Percentiles rank a stretch among this genome's conserved stretches.
phyloP scores from a whole-genome alignment of 805 yeast species.

The Candida peoriensis region DNA sequence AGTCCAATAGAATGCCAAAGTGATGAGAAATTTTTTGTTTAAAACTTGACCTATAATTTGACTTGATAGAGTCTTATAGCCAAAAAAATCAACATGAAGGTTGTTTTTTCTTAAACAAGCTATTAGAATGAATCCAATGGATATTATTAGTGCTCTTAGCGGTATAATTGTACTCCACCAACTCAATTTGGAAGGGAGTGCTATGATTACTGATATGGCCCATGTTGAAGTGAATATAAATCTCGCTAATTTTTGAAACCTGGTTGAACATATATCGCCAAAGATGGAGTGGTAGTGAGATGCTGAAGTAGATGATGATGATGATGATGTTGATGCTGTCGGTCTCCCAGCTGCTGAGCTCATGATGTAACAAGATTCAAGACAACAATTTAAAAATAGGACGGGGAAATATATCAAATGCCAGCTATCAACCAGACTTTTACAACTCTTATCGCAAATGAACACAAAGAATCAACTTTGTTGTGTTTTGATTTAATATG shows the following conservation, averaged over 20 bases:
- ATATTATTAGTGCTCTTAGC: constrained; percentile 24
- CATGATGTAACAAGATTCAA: no score
- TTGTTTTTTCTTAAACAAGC: constrained; percentile 36
- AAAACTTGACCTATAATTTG: constrained; percentile 23
- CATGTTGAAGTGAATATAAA: constrained; percentile 28
- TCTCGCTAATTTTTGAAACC: constrained; percentile 35
- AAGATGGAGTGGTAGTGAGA: constrained; percentile 34
- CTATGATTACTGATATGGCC: constrained; percentile 21
- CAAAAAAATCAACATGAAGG: constrained; percentile 32
- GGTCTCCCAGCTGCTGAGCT: no score
- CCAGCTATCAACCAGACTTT: no score
- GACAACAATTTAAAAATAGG: no score
- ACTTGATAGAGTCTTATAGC: constrained; percentile 26
- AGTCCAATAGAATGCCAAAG: constrained; percentile 16
- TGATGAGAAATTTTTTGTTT: constrained; percentile 21
- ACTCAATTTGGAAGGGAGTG: constrained; percentile 19
- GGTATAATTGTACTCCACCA: constrained; percentile 25
- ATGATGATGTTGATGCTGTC: no score
- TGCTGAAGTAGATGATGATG: constrained; percentile 14
- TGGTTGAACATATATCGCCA: constrained; percentile 34
- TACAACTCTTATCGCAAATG: no score
- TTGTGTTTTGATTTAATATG: no score
- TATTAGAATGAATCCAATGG: constrained; percentile 28
- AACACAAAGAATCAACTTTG: no score
- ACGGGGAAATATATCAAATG: no score